Evolutionary conservation across 495 filamentous ascomycete species (phyloP).

Genomic region (Stereocaulon alpinum): DNA sequence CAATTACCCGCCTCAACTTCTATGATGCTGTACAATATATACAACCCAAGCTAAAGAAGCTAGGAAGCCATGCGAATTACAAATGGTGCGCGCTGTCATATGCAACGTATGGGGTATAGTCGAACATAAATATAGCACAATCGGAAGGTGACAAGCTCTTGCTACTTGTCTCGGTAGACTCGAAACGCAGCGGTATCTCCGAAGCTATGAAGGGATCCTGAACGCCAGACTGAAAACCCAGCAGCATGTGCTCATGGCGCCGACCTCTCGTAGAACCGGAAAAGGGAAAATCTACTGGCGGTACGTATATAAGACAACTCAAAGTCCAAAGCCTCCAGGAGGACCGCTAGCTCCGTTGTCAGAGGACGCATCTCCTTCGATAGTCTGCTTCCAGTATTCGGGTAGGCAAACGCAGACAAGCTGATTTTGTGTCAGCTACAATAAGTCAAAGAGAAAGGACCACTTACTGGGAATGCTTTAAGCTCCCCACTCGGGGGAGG

Average conservation of each 20-base stretch:
- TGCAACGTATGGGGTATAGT: conserved; percentile 14
- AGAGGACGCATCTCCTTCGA: conserved; percentile 63
- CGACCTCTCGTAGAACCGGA: background rate
- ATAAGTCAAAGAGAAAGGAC: background rate
- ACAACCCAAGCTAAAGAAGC: conserved; percentile 10
- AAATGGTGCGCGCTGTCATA: background rate
- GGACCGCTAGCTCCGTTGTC: conserved; percentile 27
- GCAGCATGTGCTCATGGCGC: conserved; percentile 1
- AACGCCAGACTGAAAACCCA: conserved; percentile 10
- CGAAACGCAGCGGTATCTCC: background rate
- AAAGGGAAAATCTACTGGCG: background rate
- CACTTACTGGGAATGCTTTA: conserved; percentile 74
- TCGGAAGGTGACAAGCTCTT: conserved; percentile 4
- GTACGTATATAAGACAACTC: background rate
- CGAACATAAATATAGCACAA: conserved; percentile 1
- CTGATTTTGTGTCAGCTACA: conserved; percentile 15
- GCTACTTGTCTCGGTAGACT: background rate
- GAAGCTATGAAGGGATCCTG: background rate
- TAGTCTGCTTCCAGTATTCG: conserved; percentile 94
- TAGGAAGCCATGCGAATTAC: conserved; percentile 8
- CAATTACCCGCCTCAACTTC: background rate
- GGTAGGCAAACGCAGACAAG: conserved; percentile 96
- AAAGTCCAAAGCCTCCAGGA: conserved; percentile 12
- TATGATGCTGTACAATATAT: conserved; percentile 4
- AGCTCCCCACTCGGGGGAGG: conserved; percentile 71